Conservation (phyloP, 2,329 filamentous ascomycete species). For the Cladophialophora immunda region DNA sequence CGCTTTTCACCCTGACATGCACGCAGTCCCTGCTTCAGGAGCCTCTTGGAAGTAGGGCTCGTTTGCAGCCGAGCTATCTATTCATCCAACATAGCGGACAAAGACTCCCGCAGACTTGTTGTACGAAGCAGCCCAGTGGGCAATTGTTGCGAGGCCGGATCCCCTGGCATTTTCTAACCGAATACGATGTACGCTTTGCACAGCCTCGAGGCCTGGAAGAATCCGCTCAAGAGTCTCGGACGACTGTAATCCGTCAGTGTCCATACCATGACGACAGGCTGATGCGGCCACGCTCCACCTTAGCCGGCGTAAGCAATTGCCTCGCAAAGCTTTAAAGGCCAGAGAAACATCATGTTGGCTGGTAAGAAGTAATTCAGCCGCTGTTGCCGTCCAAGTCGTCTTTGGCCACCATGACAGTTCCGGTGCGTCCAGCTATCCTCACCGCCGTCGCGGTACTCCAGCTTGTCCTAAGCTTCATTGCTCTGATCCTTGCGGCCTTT, state of each 20-base stretch:
- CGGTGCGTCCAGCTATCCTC: background rate
- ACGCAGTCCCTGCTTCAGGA: background rate
- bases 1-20: background rate
- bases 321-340: background rate
- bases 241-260: background rate
- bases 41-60: background rate
- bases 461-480: slow-evolving; percentile 12
- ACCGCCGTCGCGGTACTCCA: slow-evolving; percentile 8
- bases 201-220: background rate
- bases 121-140: background rate
- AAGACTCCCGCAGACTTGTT: background rate
- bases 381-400: background rate
- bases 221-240: background rate
- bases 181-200: slow-evolving; percentile 1
- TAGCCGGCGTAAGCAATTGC: background rate
- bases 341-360: background rate
- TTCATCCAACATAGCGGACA: background rate
- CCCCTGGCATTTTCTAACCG: background rate
- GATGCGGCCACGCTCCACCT: slow-evolving; percentile 3
- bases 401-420: background rate
- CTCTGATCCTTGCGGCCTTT: slow-evolving; percentile 18
- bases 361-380: background rate
- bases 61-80: background rate
- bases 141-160: background rate
- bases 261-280: slow-evolving; percentile 7